Base-by-base conservation (phyloP, 1,139 yeast species). In the Candida glucosophila region DNA sequence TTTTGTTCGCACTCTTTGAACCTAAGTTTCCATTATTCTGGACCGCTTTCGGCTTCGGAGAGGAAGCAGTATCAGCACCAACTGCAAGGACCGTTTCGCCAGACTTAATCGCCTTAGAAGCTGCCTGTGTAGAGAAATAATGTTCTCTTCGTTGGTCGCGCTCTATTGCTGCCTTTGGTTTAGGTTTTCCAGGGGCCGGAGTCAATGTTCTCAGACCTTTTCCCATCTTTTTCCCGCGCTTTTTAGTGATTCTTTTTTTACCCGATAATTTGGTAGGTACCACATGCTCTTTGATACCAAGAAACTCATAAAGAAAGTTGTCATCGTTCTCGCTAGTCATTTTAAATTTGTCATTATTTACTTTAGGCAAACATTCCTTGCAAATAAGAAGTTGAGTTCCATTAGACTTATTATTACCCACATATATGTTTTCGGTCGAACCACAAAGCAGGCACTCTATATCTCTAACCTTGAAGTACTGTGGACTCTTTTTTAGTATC, bases 391-490 rank as follows among this genome's bases (percentile, higher is more conserved):
- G 30, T 25, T 47, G 52, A 6, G 5, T 12, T 6, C 31, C 38
- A 11, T 30, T 34, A 6, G 39, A 34, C 21, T 36, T 33, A 19
- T 40, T 43, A 12, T 34, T 35, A 22, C 58, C 62, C 11, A 67
- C 72, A 29, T 44, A 54, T 31, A 73, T 47, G 26, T 57, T 43
- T 2, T 47, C 36, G 20, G 68, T 75, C 16, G 35, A 41, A 5
- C 53, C 58, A 50, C 79, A 73, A 9, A 45, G 31, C 2, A 39
- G 33, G 45, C 80, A 74, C 27, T 51, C 55, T 21, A 72, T 51
- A 36, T 71, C 76, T 44, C 78, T 50, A 24, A 70, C 67, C 25
- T 52, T 59, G 33, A 51, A 49, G 40, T 72, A 74, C 27, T 58
- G 67, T 2, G 56, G 56, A 35, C 72, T 49, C 38, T 59, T 69